phyloP scores from a whole-genome alignment of 805 yeast species.

The Candida morakotiae region DNA sequence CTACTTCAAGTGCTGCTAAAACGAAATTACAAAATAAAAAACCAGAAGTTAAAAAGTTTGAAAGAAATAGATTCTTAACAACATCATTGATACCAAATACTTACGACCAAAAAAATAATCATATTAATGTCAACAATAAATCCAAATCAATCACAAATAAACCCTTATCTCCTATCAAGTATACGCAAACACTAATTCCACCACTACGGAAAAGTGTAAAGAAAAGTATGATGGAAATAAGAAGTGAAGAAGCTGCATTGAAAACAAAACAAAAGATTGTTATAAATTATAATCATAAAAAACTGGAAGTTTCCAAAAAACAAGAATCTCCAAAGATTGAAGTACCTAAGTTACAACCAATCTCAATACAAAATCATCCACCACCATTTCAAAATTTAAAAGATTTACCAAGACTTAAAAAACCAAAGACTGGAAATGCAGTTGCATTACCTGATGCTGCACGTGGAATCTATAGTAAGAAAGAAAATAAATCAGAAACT shows the following conservation, averaged over 20 bases:
- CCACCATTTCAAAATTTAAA: not conserved
- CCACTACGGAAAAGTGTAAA: conserved; percentile 10
- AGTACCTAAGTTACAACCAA: not conserved
- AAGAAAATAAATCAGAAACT: not conserved
- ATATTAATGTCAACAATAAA: not conserved
- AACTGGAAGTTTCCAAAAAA: not conserved
- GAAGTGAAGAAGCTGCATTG: conserved; percentile 22
- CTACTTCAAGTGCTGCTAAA: not conserved
- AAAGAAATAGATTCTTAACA: conserved; percentile 6
- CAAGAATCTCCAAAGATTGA: not conserved
- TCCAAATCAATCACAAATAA: not conserved
- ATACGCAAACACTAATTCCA: not conserved
- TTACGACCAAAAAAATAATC: not conserved
- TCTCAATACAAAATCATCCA: not conserved
- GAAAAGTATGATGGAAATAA: conserved; percentile 26
- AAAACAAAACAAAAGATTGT: conserved; percentile 23
- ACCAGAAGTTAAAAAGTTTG: conserved; percentile 2
- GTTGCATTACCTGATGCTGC: conserved; percentile 38
- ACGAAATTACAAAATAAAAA: not conserved
- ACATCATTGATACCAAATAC: conserved; percentile 3
- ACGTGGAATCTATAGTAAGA: conserved; percentile 17
- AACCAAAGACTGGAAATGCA: conserved; percentile 21
- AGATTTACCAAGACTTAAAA: conserved; percentile 3
- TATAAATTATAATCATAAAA: conserved; percentile 1
- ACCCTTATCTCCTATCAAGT: conserved; percentile 1